Evolutionary conservation across 306 rosid species (phyloP).

Genomic region (Mucuna pruriens): DNA sequence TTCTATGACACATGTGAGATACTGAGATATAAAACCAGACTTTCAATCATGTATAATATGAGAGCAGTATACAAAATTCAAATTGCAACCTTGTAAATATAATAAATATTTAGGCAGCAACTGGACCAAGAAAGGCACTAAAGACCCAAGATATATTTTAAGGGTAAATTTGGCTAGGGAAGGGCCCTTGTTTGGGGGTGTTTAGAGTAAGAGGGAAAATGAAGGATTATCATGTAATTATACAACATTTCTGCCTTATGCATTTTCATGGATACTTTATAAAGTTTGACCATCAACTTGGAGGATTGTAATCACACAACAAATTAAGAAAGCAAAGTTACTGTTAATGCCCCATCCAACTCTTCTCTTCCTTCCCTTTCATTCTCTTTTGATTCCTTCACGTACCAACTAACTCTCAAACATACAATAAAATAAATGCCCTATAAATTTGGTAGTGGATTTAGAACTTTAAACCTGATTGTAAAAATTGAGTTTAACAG

Average conservation of each 20-base stretch:
- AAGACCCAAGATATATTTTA: neutral
- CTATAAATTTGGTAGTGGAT: neutral
- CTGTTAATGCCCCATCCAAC: neutral
- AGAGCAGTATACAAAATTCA: neutral
- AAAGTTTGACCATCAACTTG: neutral
- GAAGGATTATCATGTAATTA: neutral
- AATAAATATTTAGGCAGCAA: neutral
- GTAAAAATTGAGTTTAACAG: neutral
- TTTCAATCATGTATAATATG: neutral
- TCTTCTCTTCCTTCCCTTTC: neutral
- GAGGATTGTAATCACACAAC: neutral
- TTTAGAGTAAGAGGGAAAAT: neutral
- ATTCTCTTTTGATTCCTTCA: constrained; percentile 10
- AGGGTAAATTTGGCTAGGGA: neutral
- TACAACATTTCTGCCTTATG: neutral
- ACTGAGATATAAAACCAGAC: neutral
- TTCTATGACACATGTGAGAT: neutral
- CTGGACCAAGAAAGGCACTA: neutral
- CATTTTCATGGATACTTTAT: neutral
- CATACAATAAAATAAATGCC: neutral
- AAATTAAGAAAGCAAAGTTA: neutral
- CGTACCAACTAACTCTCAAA: neutral
- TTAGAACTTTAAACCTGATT: neutral
- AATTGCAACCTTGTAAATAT: neutral
- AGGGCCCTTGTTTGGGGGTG: neutral